phyloP scores from a whole-genome alignment of 768 basidiomycete genomes.

The Lactarius pseudohatsudake region DNA sequence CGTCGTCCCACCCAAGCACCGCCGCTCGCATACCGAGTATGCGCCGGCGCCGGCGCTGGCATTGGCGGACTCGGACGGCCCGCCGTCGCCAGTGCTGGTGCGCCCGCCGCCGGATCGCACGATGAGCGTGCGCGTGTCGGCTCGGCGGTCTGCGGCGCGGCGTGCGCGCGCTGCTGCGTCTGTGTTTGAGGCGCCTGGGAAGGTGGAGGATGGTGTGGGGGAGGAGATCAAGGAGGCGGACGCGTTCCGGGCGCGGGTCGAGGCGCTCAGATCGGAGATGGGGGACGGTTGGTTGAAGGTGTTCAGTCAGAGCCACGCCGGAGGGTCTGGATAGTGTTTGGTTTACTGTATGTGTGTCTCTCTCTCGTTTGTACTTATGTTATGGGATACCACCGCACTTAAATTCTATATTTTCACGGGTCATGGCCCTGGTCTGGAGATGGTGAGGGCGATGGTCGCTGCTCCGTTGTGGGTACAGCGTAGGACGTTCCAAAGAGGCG shows the following conservation, averaged over 20 bases:
- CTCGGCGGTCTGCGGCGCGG: constrained; percentile 44
- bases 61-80: constrained; percentile 11
- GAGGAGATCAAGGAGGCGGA: constrained; percentile 56
- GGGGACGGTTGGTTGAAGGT: constrained; percentile 90
- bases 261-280: constrained; percentile 82
- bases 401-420: background rate
- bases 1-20: constrained; percentile 24
- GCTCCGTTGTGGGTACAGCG: too few relatives aligned
- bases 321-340: constrained; percentile 9
- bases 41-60: constrained; percentile 7
- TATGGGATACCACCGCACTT: constrained; percentile 5
- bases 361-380: constrained; percentile 4
- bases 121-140: constrained; percentile 21
- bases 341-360: background rate
- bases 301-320: constrained; percentile 60
- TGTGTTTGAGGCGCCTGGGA: constrained; percentile 53
- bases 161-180: constrained; percentile 60
- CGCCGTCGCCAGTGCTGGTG: constrained; percentile 26
- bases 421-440: background rate
- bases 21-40: constrained; percentile 25
- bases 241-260: constrained; percentile 72
- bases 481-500: too few relatives aligned
- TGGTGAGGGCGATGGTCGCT: too few relatives aligned
- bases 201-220: constrained; percentile 32
- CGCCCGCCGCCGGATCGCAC: constrained; percentile 30